A percentile compares a stretch with the other conserved stretches of the same genome.
phyloP scores from a whole-genome alignment of 768 basidiomycete genomes.

The Exidia glandulosa region DNA sequence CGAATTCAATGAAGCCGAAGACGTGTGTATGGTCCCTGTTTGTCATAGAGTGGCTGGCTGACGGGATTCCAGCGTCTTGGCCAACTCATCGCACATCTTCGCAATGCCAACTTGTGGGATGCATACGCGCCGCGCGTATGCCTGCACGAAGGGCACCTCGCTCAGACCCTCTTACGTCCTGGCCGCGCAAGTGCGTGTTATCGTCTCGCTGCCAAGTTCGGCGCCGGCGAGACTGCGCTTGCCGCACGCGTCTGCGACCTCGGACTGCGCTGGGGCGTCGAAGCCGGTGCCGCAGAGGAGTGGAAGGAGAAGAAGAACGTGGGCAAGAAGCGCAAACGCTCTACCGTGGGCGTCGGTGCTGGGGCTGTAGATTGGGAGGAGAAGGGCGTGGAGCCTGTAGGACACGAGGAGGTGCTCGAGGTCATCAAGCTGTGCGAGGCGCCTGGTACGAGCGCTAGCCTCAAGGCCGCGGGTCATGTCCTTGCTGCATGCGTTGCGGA shows the following conservation, averaged over 20 bases:
- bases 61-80: constrained; percentile 25
- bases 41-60: not conserved
- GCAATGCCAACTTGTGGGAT: constrained; percentile 44
- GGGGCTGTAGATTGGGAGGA: constrained; percentile 11
- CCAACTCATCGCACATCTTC: constrained; percentile 48
- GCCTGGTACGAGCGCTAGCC: constrained; percentile 36
- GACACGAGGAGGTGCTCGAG: not conserved
- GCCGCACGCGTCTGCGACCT: constrained; percentile 44
- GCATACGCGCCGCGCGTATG: constrained; percentile 51
- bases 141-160: constrained; percentile 61
- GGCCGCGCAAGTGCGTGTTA: constrained; percentile 53
- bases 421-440: constrained; percentile 28
- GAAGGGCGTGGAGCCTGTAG: constrained; percentile 16
- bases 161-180: constrained; percentile 48
- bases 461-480: constrained; percentile 44
- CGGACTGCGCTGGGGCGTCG: constrained; percentile 37
- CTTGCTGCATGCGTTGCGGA: constrained; percentile 36
- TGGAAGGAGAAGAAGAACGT: not conserved
- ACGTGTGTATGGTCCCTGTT: constrained; percentile 25
- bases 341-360: constrained; percentile 3
- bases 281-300: constrained; percentile 6
- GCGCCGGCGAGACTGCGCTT: constrained; percentile 15
- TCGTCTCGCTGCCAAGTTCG: constrained; percentile 44
- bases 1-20: constrained; percentile 54
- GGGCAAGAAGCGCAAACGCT: not conserved